Base-by-base conservation (phyloP, 345 rosid species). In the Isatis tinctoria region DNA sequence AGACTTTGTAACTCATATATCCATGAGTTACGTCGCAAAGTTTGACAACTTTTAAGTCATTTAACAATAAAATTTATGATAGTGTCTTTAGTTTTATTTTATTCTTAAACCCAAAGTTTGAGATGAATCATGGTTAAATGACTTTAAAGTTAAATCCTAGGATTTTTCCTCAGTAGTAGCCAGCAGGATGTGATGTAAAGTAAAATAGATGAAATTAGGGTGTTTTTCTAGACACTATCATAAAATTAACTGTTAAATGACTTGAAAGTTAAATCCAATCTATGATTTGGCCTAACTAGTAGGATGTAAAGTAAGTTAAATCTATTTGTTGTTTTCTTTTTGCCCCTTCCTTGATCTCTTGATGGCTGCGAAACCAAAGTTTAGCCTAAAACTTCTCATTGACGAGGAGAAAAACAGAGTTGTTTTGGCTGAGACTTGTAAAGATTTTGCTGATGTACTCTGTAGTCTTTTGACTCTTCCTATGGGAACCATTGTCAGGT, bases 401-500 rank as follows among this genome's bases (percentile, higher is more conserved):
- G 81, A 73, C 24, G 36, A 56, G 24, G 47, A 69, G 27, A 24
- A 62, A 28, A 80, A 60, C 52, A 65, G 39, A 37, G 79, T 77
- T 26, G 36, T 77, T 43, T 77, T 59, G 41, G 81, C 74, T n/a
- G 81, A 81, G 39, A 61, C 81, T 26, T 56, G 74, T 5, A 74
- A 60, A 36, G 77, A 78, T 37, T 74, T 78, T 30, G 77, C 67
- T 16, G 77, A 78, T 26, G 61, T 74, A 5, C 68, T 78, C 26
- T 74, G 65, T 20, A 48, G 79, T 16, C 67, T 81, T 12, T 27
- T 78, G 41, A 51, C 72, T n/a, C 56, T 81, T 0, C 77, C 81
- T 0, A 18, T 78, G 28, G 79, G 79, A 10, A 63, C 79, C 24
- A 69, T 77, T 28, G 64, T 74, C 28, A 35, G 76, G 33, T 37